Conservation (phyloP, 805 yeast genomes). For the Myxozyma monticola region DNA sequence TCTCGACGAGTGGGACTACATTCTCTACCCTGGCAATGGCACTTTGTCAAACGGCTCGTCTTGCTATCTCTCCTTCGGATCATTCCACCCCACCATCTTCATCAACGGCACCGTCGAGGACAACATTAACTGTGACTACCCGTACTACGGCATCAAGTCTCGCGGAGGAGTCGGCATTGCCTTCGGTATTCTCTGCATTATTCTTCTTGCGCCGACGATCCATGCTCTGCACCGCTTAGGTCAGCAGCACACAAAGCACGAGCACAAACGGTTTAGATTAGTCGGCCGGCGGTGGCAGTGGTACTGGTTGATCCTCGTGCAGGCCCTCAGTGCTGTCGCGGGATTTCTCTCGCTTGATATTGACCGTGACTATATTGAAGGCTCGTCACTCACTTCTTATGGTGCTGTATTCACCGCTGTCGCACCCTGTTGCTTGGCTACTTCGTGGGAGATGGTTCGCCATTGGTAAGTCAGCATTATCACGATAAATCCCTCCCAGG, state of each 20-base stretch:
- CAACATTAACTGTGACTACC: constrained; percentile 32
- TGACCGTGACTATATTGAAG: constrained; percentile 36
- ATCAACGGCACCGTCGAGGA: constrained; percentile 33
- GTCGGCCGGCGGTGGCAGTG: constrained; percentile 36
- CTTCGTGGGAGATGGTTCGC: constrained; percentile 35
- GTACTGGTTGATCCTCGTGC: constrained; percentile 36
- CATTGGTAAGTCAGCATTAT: constrained; percentile 30
- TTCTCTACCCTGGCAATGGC: constrained; percentile 34
- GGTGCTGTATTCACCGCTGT: constrained; percentile 33
- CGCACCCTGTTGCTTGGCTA: constrained; percentile 30
- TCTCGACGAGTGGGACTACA: constrained; percentile 29
- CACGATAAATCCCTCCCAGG: neutral
- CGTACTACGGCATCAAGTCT: constrained; percentile 29
- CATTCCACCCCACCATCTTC: constrained; percentile 29
- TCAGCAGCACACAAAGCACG: constrained; percentile 18
- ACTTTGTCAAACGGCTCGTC: constrained; percentile 35
- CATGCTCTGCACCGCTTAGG: constrained; percentile 36
- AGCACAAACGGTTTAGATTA: constrained; percentile 31
- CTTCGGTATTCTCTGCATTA: constrained; percentile 29
- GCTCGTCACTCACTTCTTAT: constrained; percentile 31
- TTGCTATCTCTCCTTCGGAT: constrained; percentile 35
- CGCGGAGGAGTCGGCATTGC: constrained; percentile 35
- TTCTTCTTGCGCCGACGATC: constrained; percentile 32
- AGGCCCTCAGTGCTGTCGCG: constrained; percentile 32
- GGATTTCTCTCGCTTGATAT: constrained; percentile 37